Base-by-base conservation (phyloP, 2,329 filamentous ascomycete species). In the Pseudogymnoascus sp. region DNA sequence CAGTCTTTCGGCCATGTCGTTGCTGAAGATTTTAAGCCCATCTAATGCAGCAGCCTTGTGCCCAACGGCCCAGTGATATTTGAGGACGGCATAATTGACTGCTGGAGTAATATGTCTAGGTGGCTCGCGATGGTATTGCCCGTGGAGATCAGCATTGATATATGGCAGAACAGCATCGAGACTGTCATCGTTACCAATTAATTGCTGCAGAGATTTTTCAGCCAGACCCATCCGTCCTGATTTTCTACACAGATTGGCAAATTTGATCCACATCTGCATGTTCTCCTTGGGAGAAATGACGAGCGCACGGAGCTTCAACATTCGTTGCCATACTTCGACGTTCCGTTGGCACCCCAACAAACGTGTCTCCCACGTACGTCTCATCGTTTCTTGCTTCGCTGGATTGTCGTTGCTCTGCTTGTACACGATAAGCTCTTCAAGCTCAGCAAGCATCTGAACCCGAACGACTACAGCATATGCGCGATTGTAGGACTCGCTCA, bases 251-350 rank as follows among this genome's bases (percentile, higher is more conserved):
- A 99, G 85, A 71, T 97, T 99, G 71, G 95, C 91, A 74, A 97
- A 99, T 74, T 99, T 99, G 80, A 99, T 97, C 87, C 93, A 97
- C 92, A 99, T 99, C 71, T 96, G 90, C 81, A 96, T 91, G 71
- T 97, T 97, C 74, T 99, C 93, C 36, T 86, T 86, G 0, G 96
- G 93, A 0, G 88, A 88, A 66, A 97, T 93, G 64, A 99, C 95
- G 61, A 99, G 82, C 18, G 92, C 90, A 65, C 95, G 87, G 34
- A 99, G 87, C 73, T 96, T 95, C 63, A 99, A 86, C 91, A 97
- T 97, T 65, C 95, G 87, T 74, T 97, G 93, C 95, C 95, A 99
- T 2, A 97, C 91, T 72, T 99, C 95, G 18, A 97, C 93, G 70
- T 97, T 97, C 64, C 95, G 89, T 75, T 99, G 93, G 69, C 95